A percentile compares a stretch with the other conserved stretches of the same genome.
Evolutionary conservation across 331 rosid genomes (phyloP).

Genomic region (Dryas integrifolia): DNA sequence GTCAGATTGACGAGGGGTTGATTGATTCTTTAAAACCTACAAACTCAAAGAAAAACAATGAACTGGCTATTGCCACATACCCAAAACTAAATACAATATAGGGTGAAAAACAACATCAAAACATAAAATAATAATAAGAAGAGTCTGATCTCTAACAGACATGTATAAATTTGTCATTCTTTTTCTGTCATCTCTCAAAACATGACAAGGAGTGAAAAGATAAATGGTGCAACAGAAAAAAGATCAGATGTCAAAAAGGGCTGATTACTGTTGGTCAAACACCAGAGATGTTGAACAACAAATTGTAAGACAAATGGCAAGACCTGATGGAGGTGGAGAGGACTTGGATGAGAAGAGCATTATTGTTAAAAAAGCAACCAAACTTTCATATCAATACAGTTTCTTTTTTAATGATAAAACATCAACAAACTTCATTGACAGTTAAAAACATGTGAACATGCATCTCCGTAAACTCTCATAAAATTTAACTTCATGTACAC

Average conservation of each 20-base stretch:
- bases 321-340: not conserved
- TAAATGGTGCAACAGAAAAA: not conserved
- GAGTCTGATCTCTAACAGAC: not conserved
- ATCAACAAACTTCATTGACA: not conserved
- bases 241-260: not conserved
- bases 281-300: not conserved
- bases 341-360: not conserved
- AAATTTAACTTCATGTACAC: not conserved
- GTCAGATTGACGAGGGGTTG: slow-evolving; percentile 64
- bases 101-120: slow-evolving; percentile 13
- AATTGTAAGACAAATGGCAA: not conserved
- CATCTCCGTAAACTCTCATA: not conserved
- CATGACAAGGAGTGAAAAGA: not conserved
- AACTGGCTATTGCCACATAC: slow-evolving; percentile 24
- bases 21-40: slow-evolving; percentile 65
- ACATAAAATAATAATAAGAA: not conserved
- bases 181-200: slow-evolving; percentile 4
- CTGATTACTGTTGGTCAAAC: not conserved
- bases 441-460: not conserved
- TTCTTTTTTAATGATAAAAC: not conserved
- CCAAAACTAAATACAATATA: slow-evolving; percentile 19
- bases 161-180: not conserved
- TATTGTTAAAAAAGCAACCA: not conserved
- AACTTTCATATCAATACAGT: not conserved
- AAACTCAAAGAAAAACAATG: slow-evolving; percentile 25